These are phyloP conservation scores for Fusarium sp. DNA, from an alignment of 2,329 filamentous ascomycete species.

Conservation along the genomic window DNA sequence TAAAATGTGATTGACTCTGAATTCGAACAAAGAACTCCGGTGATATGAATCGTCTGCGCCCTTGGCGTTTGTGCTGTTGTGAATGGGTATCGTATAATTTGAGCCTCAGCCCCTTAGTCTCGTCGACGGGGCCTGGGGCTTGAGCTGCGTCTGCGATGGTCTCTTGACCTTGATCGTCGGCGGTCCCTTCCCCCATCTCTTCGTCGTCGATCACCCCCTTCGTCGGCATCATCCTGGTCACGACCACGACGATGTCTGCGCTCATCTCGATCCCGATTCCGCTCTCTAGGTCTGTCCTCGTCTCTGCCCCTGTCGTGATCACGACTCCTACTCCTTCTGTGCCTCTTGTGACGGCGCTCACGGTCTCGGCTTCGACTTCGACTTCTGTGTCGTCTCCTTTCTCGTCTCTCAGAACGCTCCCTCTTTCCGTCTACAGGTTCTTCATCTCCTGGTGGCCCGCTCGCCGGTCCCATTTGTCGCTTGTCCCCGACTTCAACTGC, in stretches of 20 bases:
- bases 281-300: slow-evolving; percentile 23
- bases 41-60: neutral
- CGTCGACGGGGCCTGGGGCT: slow-evolving; percentile 26
- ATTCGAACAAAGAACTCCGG: neutral
- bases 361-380: slow-evolving; percentile 50
- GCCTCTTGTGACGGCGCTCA: slow-evolving; percentile 46
- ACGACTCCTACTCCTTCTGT: slow-evolving; percentile 50
- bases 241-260: slow-evolving; percentile 28
- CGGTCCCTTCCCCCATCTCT: slow-evolving; percentile 39
- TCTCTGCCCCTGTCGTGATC: slow-evolving; percentile 42
- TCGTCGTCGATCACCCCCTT: slow-evolving; percentile 29
- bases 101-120: slow-evolving; percentile 7
- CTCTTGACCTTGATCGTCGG: slow-evolving; percentile 37
- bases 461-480: slow-evolving; percentile 49
- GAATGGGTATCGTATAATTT: slow-evolving; percentile 26
- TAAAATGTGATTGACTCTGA: slow-evolving; percentile 3
- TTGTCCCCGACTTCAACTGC: slow-evolving; percentile 70
- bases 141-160: slow-evolving; percentile 28
- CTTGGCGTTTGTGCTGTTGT: neutral
- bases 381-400: slow-evolving; percentile 52
- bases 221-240: slow-evolving; percentile 14
- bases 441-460: slow-evolving; percentile 38
- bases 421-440: slow-evolving; percentile 43
- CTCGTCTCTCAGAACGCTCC: slow-evolving; percentile 46
- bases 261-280: slow-evolving; percentile 17